Conservation (phyloP, 345 rosid species). For the Diplotaxis tenuifolia region DNA sequence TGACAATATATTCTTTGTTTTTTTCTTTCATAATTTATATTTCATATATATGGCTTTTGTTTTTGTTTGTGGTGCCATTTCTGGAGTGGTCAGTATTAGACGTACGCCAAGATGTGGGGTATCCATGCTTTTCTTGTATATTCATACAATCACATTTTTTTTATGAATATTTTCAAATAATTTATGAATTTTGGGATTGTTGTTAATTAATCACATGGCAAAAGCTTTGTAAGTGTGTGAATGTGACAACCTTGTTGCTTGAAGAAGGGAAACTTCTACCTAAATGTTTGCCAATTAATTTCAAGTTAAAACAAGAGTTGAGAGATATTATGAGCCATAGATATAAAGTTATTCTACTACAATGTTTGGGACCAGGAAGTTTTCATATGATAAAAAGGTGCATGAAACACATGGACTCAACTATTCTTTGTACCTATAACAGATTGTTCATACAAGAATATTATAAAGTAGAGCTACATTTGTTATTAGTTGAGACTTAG, state of each 20-base stretch:
- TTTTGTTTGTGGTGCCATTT: conserved; percentile 13
- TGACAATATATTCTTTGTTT: not conserved
- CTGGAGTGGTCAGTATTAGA: conserved; percentile 23
- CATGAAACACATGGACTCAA: conserved; percentile 25
- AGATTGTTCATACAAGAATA: conserved; percentile 1
- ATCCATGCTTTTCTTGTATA: conserved; percentile 29
- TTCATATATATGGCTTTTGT: not conserved
- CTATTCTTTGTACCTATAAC: not conserved
- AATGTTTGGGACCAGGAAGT: conserved; percentile 17
- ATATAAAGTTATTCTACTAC: not conserved
- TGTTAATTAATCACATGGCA: not conserved
- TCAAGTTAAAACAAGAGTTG: not conserved
- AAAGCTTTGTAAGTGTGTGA: not conserved
- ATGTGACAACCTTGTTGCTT: not conserved
- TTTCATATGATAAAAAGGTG: conserved; percentile 1
- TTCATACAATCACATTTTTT: not conserved
- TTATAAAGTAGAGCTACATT: not conserved
- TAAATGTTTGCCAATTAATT: not conserved
- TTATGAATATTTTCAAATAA: too few species aligned
- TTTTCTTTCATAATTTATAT: not conserved
- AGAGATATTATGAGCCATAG: not conserved
- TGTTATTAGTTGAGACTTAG: not conserved
- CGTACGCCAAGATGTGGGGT: conserved; percentile 32
- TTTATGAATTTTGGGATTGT: not conserved
- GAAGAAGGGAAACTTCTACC: not conserved